phyloP scores from a whole-genome alignment of 805 yeast genomes.

The Schizosaccharomyces octosporus region DNA sequence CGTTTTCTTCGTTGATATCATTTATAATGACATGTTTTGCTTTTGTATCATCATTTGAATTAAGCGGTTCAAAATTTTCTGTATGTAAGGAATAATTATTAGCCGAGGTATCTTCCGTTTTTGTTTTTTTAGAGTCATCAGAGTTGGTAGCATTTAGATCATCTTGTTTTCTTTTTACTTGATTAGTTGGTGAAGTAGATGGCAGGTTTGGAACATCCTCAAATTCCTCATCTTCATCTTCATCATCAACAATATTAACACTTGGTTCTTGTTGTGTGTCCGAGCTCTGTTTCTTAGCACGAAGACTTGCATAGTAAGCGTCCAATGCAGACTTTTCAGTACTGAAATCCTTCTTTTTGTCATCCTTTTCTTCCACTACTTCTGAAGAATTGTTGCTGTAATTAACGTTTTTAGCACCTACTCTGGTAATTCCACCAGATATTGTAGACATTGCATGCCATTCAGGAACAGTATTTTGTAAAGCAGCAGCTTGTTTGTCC shows the following conservation, averaged over 20 bases:
- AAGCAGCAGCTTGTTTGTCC: conserved; percentile 33
- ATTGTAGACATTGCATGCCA: conserved; percentile 90
- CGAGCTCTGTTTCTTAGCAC: conserved; percentile 25
- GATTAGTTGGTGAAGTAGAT: neutral
- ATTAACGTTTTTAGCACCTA: neutral
- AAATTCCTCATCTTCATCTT: conserved; percentile 4
- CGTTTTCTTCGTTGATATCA: neutral
- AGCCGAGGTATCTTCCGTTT: neutral
- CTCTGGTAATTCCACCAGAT: conserved; percentile 33
- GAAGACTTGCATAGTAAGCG: conserved; percentile 57
- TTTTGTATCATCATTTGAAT: neutral
- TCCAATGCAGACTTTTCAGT: conserved; percentile 14
- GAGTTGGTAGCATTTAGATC: neutral
- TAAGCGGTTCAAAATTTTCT: neutral
- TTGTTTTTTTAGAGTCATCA: neutral
- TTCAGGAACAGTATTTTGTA: conserved; percentile 75
- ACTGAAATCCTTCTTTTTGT: neutral
- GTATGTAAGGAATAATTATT: neutral
- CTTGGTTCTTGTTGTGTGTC: neutral
- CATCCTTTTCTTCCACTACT: neutral
- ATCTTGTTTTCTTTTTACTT: too few relatives aligned
- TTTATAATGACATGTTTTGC: conserved; percentile 10
- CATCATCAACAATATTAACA: conserved; percentile 3
- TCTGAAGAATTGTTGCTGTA: neutral
- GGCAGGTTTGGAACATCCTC: neutral